These are phyloP conservation scores for Isatis lusitanica DNA, from an alignment of 441 rosid species.

Conservation along the genomic window DNA sequence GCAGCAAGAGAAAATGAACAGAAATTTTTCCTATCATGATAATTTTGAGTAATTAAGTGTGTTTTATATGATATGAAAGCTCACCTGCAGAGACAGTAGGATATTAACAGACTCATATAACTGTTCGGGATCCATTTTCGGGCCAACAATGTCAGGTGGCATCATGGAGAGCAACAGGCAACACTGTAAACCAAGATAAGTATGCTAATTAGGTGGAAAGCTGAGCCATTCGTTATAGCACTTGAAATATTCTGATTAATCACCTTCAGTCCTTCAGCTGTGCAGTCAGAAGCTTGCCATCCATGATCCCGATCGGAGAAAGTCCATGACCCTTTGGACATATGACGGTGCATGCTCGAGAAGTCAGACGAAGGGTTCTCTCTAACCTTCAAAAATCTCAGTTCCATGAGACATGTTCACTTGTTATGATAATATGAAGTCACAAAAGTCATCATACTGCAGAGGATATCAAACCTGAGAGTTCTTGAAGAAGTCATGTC, in stretches of 20 bases:
- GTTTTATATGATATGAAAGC: background rate
- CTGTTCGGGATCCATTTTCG: slow-evolving; percentile 33
- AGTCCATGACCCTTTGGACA: slow-evolving; percentile 67
- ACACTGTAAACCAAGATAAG: slow-evolving; percentile 33
- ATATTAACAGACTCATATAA: slow-evolving; percentile 60
- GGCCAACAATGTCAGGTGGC: slow-evolving; percentile 36
- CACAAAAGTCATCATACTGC: background rate
- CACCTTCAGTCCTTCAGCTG: slow-evolving; percentile 60
- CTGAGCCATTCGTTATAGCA: background rate
- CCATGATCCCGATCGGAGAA: slow-evolving; percentile 69
- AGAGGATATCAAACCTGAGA: slow-evolving; percentile 37
- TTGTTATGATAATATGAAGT: background rate
- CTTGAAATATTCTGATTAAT: background rate
- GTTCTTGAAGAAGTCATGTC: slow-evolving; percentile 49
- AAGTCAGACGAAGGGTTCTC: slow-evolving; percentile 51
- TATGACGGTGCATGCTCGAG: slow-evolving; percentile 51
- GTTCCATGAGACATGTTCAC: background rate
- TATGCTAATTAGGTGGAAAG: slow-evolving; percentile 8
- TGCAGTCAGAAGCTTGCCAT: slow-evolving; percentile 64
- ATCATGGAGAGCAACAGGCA: slow-evolving; percentile 35
- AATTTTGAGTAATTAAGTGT: background rate
- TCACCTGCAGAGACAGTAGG: slow-evolving; percentile 67
- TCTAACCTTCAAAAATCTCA: slow-evolving; percentile 40
- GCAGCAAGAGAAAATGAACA: slow-evolving; percentile 4
- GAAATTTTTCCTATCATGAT: background rate